Base-by-base conservation (phyloP, 331 rosid species). In the Quercus tomentella region DNA sequence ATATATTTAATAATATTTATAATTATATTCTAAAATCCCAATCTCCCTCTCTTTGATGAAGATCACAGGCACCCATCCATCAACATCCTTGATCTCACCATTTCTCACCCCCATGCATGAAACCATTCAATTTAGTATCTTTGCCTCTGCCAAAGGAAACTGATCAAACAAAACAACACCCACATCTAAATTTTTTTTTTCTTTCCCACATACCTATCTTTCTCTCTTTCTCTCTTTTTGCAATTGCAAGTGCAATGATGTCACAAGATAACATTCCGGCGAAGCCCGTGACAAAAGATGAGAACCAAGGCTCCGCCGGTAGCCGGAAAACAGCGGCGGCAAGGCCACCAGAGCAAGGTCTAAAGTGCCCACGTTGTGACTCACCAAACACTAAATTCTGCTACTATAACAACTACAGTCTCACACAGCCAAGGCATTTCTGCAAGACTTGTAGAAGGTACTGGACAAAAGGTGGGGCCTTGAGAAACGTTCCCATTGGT, bases 381-480 rank as follows among this genome's bases (percentile, higher is more conserved):
- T 95, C 99, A 0, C 96, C 98, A 56, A 93, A 95, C 88, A 95
- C 99, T 17, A 95, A 95, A 66, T 95, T 95, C 90, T 95, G 99
- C 76, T 95, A 95, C 93, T 95, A 93, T 89, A 95, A 95, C 89
- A 95, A 95, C 85, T 95, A 95, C 85, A 95, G 98, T 84, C 94
- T 95, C 56, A 91, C 96, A 6, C 99, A 95, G 80, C 99, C 99
- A 0, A 73, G 99, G 37, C 94, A 93, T 76, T 95, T 95, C 92
- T 95, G 99, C 89, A 95, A 95, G 83, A 90, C 97, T 10, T 95
- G 99, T 76, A 81, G 99, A 56, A 83, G 99, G 58, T 95, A 95
- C 90, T 95, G 99, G 99, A 95, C 99, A 54, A 93, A 88, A 81
- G 99, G 97, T n/a, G 99, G 99, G 1, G 97, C 99, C 37, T 76